Conservation (phyloP, 768 basidiomycete species). For the Kwoniella europaea region DNA sequence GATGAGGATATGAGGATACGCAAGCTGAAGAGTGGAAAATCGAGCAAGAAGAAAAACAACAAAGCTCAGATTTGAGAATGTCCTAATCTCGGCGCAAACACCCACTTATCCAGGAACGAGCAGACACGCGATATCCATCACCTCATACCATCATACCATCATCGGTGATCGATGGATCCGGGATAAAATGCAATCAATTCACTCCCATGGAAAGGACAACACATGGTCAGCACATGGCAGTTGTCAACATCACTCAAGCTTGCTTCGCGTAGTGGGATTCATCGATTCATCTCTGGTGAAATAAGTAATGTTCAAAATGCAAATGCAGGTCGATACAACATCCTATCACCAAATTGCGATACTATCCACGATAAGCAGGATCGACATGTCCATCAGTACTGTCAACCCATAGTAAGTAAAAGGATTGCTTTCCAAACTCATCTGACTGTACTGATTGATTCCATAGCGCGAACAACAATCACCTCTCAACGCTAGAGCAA, state of each 20-base stretch:
- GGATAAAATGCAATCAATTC: neutral
- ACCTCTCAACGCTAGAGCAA: constrained; percentile 71
- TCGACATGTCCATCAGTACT: constrained; percentile 29
- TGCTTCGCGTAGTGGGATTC: neutral
- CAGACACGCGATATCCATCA: neutral
- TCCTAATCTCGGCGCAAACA: neutral
- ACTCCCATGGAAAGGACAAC: neutral
- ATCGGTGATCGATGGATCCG: neutral
- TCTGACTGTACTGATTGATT: constrained; percentile 8
- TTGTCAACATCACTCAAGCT: no score
- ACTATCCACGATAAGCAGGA: neutral
- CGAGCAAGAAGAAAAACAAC: constrained; percentile 11
- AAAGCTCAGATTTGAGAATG: constrained; percentile 1
- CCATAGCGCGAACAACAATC: constrained; percentile 66
- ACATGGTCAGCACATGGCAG: neutral
- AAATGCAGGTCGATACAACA: neutral
- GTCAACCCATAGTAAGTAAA: constrained; percentile 38
- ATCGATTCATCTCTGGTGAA: neutral
- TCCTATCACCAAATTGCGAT: neutral
- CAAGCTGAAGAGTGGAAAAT: neutral
- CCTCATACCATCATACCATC: neutral
- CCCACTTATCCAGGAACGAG: neutral
- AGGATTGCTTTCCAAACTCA: neutral
- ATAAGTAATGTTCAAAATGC: neutral
- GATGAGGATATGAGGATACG: neutral